Conservation (phyloP, 192 early-diverging fungal genomes). For the Coemansia biformis region DNA sequence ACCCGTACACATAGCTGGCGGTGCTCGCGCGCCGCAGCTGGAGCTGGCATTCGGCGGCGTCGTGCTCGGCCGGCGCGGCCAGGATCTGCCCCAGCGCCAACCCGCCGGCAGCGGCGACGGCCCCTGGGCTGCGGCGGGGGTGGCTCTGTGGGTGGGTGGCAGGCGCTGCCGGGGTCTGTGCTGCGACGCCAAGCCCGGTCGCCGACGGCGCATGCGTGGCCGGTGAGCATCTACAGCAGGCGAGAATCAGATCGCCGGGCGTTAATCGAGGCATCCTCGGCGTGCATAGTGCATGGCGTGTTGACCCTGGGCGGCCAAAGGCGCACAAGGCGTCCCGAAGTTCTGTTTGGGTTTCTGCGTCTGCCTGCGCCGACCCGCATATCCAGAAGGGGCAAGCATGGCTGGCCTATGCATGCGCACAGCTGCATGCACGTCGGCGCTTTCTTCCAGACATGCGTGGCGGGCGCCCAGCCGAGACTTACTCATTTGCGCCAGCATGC, state of each 20-base stretch:
- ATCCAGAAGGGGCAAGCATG: neutral
- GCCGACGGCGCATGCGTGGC: conserved; percentile 7
- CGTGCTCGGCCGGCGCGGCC: neutral
- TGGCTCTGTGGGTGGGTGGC: neutral
- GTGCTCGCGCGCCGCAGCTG: neutral
- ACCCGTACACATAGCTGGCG: neutral
- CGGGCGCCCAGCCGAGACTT: conserved; percentile 20
- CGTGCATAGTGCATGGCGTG: neutral
- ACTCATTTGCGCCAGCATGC: conserved; percentile 21
- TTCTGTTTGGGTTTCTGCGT: neutral
- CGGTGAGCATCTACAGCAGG: too few species aligned
- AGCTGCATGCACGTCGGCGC: conserved; percentile 1
- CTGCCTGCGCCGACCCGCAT: too few species aligned
- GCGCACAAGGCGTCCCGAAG: neutral
- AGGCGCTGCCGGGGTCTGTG: neutral
- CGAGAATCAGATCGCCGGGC: too few species aligned
- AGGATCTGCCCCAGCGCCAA: conserved; percentile 10
- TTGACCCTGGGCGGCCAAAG: too few species aligned
- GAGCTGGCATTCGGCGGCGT: neutral
- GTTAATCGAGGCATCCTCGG: neutral
- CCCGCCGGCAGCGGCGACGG: conserved; percentile 1
- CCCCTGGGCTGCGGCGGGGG: conserved; percentile 1
- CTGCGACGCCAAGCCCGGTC: conserved; percentile 5
- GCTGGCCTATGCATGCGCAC: neutral
- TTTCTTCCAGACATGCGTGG: neutral